Evolutionary conservation across 2,329 filamentous ascomycete genomes (phyloP).

Genomic region (Verticillium klebahnii): DNA sequence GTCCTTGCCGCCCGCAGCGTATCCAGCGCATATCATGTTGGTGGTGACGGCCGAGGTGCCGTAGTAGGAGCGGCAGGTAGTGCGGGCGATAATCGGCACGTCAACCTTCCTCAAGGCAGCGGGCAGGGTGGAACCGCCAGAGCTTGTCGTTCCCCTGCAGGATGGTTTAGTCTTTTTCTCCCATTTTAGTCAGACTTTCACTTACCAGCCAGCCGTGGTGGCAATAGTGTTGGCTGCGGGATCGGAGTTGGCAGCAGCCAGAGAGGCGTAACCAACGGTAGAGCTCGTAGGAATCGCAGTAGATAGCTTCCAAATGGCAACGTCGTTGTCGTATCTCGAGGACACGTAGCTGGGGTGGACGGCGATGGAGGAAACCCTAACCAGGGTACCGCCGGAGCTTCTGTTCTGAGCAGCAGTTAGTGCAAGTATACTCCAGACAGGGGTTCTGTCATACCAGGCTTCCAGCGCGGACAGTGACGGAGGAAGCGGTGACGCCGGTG

Average conservation of each 20-base stretch:
- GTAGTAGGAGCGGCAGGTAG: slow-evolving; percentile 19
- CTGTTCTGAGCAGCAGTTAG: slow-evolving; percentile 9
- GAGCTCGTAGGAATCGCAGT: slow-evolving; percentile 15
- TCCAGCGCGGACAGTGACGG: slow-evolving; percentile 21
- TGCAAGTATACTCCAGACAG: background rate
- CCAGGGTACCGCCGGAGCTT: slow-evolving; percentile 19
- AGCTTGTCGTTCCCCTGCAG: slow-evolving; percentile 16
- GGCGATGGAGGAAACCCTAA: slow-evolving; percentile 17
- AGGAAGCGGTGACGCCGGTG: slow-evolving; percentile 8
- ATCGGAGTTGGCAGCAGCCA: slow-evolving; percentile 19
- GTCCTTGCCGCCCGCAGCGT: slow-evolving; percentile 21
- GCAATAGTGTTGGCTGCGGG: slow-evolving; percentile 14
- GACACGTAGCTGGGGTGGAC: slow-evolving; percentile 19
- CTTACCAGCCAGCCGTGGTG: slow-evolving; percentile 23
- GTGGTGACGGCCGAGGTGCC: slow-evolving; percentile 17
- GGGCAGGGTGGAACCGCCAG: slow-evolving; percentile 11
- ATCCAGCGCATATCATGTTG: slow-evolving; percentile 27
- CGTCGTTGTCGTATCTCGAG: slow-evolving; percentile 17
- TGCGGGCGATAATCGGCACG: slow-evolving; percentile 22
- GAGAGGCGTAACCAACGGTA: slow-evolving; percentile 18
- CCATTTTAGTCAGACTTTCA: background rate
- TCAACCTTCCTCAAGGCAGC: slow-evolving; percentile 22
- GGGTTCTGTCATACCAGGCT: slow-evolving; percentile 2
- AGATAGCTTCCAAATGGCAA: slow-evolving; percentile 24
- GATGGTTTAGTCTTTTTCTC: background rate